Evolutionary conservation across 768 basidiomycete species (phyloP).

Genomic region (Mycena haematopus): DNA sequence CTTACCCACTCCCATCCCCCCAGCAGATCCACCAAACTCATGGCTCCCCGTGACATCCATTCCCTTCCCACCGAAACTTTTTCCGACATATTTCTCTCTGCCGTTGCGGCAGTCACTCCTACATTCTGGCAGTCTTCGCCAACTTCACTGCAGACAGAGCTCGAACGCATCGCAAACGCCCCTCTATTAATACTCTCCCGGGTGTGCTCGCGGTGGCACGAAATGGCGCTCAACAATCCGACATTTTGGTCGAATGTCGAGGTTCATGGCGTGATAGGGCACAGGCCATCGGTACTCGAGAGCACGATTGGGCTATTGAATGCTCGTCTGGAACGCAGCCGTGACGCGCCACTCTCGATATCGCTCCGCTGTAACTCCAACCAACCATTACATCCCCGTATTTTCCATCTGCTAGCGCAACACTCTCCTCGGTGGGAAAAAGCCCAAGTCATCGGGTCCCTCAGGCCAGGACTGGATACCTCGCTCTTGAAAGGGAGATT

Average conservation of each 20-base stretch:
- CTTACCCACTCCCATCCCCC: no score
- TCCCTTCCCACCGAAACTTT: neutral
- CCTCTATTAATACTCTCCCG: conserved; percentile 2
- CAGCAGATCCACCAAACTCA: no score
- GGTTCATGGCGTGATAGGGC: neutral
- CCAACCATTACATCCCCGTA: neutral
- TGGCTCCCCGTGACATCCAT: neutral
- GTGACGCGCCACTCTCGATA: neutral
- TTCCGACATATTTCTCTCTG: no score
- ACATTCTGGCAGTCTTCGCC: neutral
- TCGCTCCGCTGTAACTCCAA: neutral
- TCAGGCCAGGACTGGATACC: neutral
- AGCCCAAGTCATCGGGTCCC: neutral
- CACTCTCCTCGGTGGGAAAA: conserved; percentile 11
- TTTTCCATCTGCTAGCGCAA: conserved; percentile 6
- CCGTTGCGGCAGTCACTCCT: conserved; percentile 2
- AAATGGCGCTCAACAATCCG: neutral
- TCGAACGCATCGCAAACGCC: conserved; percentile 12
- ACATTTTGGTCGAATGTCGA: conserved; percentile 1
- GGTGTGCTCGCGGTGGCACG: neutral
- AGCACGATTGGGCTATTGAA: conserved; percentile 6
- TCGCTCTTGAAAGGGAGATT: conserved; percentile 9
- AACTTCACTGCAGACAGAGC: neutral
- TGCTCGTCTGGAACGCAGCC: conserved; percentile 6
- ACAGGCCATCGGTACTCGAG: neutral